Percentiles rank a stretch among this genome's conserved stretches.
phyloP scores from a whole-genome alignment of 1,284 basidiomycete genomes.

The Ustanciosporium gigantosporum region DNA sequence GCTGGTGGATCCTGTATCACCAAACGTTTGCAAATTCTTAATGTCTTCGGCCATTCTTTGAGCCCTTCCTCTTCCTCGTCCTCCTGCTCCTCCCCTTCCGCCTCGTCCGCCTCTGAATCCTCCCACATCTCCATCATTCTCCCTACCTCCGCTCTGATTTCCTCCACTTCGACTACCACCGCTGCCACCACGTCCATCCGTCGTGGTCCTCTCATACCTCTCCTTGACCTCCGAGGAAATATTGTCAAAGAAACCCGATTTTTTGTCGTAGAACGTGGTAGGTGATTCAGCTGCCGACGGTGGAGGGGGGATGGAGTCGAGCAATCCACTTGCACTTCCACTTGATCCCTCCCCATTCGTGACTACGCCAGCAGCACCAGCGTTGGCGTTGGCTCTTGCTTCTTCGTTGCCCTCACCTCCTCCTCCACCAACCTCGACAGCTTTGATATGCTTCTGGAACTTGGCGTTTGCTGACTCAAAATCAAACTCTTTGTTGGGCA shows the following conservation, averaged over 20 bases:
- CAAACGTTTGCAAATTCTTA: slow-evolving; percentile 58
- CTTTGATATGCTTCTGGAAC: slow-evolving; percentile 47
- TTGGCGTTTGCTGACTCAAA: slow-evolving; percentile 58
- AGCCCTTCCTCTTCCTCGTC: slow-evolving; percentile 33
- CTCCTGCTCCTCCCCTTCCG: slow-evolving; percentile 29
- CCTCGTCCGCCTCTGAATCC: slow-evolving; percentile 27
- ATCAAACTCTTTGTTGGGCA: slow-evolving; percentile 54
- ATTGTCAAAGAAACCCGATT: slow-evolving; percentile 57
- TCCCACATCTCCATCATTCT: background rate
- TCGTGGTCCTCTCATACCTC: slow-evolving; percentile 47
- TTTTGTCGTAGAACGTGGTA: slow-evolving; percentile 56
- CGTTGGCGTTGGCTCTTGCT: background rate
- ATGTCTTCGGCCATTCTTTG: slow-evolving; percentile 51
- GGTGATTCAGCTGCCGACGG: slow-evolving; percentile 4
- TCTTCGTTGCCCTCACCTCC: slow-evolving; percentile 1
- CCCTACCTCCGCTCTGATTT: background rate
- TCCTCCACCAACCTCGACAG: background rate
- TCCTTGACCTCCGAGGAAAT: slow-evolving; percentile 57
- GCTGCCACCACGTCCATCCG: slow-evolving; percentile 16
- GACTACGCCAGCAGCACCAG: too few species aligned
- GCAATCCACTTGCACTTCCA: slow-evolving; percentile 5
- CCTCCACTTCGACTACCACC: slow-evolving; percentile 15
- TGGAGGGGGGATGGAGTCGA: slow-evolving; percentile 54
- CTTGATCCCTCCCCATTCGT: too few species aligned
- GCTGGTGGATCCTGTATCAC: slow-evolving; percentile 36